Base-by-base conservation (phyloP, 1,284 basidiomycete genomes). In the Melanopsichium pennsylvanicum region DNA sequence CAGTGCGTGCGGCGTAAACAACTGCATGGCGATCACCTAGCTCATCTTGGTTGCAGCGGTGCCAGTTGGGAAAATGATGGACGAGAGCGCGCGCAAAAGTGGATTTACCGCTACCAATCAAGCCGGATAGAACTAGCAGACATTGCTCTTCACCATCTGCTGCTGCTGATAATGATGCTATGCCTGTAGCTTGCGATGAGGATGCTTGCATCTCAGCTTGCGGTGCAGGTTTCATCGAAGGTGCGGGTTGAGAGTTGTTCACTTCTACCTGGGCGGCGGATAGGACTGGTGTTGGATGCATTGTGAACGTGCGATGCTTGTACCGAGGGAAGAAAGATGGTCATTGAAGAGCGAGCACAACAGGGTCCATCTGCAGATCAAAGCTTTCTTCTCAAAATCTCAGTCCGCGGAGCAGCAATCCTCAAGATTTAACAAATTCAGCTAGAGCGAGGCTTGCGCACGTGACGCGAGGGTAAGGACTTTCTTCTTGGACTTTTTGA, bases 51-150 rank as follows among this genome's bases (percentile, higher is more conserved):
- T 70, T 70, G 47, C 61, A 70, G 10, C 61, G 46, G n/a, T 48
- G 57, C 67, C 67, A 70, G 9, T 39, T 34, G 3, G 57, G 43
- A n/a, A 49, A 58, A 23, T 58, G 45, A 2, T 61, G 26, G 39
- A 60, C 59, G 2, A 68, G 42, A 11, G 64, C 64, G 10, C 56
- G 56, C 5, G 64, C 64, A 9, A 67, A 66, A 0, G 67, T 70
- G 23, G 67, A 70, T 23, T 70, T 70, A 38, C 67, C 67, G 38
- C 61, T 64, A 2, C 67, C 67, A 15, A 70, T 61, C 19, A 70
- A 35, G 1, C 63, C 63, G 32, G 57, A 67, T 1, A 67, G 63
- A 7, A 67, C 57, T 21, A 67, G 47, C 18, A 67, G 51, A 41
- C 57, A 55, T 31, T 59, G 62, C 37, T 63, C 54, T 26, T 26